Percentiles rank a stretch among this genome's conserved stretches.
phyloP scores from a whole-genome alignment of 2,329 filamentous ascomycete genomes.

The Sporothrix phasma region DNA sequence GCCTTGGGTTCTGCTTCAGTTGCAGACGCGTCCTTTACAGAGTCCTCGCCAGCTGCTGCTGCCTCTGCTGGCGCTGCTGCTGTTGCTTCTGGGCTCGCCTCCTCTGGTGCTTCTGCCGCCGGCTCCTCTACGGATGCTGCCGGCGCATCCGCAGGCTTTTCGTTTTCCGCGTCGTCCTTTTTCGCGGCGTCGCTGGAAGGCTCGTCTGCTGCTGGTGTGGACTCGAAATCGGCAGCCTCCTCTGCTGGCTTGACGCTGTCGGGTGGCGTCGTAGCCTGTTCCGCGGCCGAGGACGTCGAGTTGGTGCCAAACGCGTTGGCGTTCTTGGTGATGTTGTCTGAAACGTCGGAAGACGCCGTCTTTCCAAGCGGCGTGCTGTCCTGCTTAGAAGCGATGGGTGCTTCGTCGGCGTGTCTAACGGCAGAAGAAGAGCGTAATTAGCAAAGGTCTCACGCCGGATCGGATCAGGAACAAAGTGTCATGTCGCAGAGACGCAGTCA shows the following conservation, averaged over 20 bases:
- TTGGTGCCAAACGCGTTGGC: conserved; percentile 11
- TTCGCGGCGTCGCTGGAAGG: background rate
- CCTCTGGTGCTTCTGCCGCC: background rate
- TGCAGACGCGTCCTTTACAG: background rate
- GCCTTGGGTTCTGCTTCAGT: background rate
- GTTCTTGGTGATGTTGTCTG: conserved; percentile 8
- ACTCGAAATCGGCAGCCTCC: background rate
- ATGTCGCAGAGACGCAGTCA: background rate
- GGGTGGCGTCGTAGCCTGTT: background rate
- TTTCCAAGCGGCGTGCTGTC: background rate
- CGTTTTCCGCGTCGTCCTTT: background rate
- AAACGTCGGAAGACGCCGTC: background rate
- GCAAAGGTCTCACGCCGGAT: background rate
- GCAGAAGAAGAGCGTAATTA: background rate
- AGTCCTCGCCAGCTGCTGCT: background rate
- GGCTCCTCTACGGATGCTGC: conserved; percentile 3
- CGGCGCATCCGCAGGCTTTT: background rate
- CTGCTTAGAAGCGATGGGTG: background rate
- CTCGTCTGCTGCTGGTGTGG: background rate
- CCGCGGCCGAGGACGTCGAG: background rate
- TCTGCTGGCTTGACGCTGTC: background rate
- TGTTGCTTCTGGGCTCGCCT: background rate
- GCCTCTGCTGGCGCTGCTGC: conserved; percentile 4
- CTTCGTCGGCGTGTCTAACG: background rate
- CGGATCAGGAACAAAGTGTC: background rate